These are phyloP conservation scores for Pseudovirgaria hyperparasitica DNA, from an alignment of 2,329 filamentous ascomycete species.

Conservation along the genomic window DNA sequence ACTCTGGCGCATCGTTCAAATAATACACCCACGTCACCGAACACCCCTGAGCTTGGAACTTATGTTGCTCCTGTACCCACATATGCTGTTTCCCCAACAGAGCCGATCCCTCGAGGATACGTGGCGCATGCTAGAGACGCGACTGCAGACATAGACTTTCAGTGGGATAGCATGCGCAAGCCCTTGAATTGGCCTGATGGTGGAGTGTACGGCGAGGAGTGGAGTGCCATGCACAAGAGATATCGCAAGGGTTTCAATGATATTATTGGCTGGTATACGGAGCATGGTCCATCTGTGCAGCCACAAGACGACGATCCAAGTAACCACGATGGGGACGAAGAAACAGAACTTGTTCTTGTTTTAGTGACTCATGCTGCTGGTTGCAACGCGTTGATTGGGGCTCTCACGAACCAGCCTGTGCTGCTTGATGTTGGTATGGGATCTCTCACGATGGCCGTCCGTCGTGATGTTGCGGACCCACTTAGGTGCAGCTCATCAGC, in stretches of 20 bases:
- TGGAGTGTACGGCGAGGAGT: conserved; percentile 82
- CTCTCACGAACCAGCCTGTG: conserved; percentile 81
- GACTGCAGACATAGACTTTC: conserved; percentile 78
- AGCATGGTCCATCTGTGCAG: conserved; percentile 29
- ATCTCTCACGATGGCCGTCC: conserved; percentile 71
- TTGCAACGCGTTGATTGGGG: conserved; percentile 88
- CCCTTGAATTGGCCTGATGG: conserved; percentile 77
- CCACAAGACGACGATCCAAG: conserved; percentile 19
- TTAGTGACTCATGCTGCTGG: conserved; percentile 91
- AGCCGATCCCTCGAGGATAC: conserved; percentile 76
- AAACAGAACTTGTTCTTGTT: conserved; percentile 63
- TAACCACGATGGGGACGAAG: conserved; percentile 31
- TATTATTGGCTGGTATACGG: conserved; percentile 71
- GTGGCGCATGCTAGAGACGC: conserved; percentile 81
- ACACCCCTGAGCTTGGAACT: conserved; percentile 12
- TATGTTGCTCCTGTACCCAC: conserved; percentile 70
- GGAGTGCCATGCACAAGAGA: conserved; percentile 86
- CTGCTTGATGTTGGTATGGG: conserved; percentile 83
- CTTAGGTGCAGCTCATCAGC: too few relatives aligned
- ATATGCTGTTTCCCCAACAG: conserved; percentile 69
- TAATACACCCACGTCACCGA: conserved; percentile 11
- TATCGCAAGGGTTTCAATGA: conserved; percentile 69
- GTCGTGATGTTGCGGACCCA: conserved; percentile 12
- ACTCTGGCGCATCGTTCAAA: conserved; percentile 15
- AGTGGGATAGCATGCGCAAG: conserved; percentile 84